These are phyloP conservation scores for Paraphaeosphaeria sporulosa DNA, from an alignment of 2,329 filamentous ascomycete genomes.

Conservation along the genomic window DNA sequence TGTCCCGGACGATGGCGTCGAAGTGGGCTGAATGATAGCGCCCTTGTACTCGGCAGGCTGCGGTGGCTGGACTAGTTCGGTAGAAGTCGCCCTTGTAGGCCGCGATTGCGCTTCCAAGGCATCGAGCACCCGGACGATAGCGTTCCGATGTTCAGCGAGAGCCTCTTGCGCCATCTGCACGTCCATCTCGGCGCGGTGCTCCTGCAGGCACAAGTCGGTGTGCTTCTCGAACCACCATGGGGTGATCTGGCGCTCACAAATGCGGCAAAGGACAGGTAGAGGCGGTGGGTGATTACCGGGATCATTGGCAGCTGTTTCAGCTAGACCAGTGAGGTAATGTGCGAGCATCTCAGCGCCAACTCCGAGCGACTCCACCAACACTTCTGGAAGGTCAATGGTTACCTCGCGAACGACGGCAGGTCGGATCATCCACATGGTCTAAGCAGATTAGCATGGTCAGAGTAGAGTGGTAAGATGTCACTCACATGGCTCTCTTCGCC, in stretches of 20 bases:
- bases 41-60: conserved; percentile 85
- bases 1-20: conserved; percentile 70
- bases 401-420: conserved; percentile 91
- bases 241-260: conserved; percentile 95
- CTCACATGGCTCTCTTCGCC: conserved; percentile 90
- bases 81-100: conserved; percentile 62
- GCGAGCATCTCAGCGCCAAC: conserved; percentile 95
- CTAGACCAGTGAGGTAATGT: conserved; percentile 87
- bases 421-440: conserved; percentile 99
- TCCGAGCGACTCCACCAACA: conserved; percentile 91
- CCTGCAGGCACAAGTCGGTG: conserved; percentile 92
- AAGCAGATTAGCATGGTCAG: conserved; percentile 31
- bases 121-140: conserved; percentile 94
- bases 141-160: conserved; percentile 88
- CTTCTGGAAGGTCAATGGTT: conserved; percentile 88
- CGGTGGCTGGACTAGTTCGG: conserved; percentile 54
- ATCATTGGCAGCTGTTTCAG: conserved; percentile 80
- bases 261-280: conserved; percentile 87
- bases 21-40: conserved; percentile 79
- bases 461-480: conserved; percentile 26
- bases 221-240: conserved; percentile 99
- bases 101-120: conserved; percentile 82
- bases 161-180: conserved; percentile 95
- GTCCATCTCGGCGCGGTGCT: conserved; percentile 96
- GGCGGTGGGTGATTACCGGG: conserved; percentile 81